These are phyloP conservation scores for Chrysosporium keratinophilum DNA, from an alignment of 2,329 filamentous ascomycete genomes.

Conservation along the genomic window DNA sequence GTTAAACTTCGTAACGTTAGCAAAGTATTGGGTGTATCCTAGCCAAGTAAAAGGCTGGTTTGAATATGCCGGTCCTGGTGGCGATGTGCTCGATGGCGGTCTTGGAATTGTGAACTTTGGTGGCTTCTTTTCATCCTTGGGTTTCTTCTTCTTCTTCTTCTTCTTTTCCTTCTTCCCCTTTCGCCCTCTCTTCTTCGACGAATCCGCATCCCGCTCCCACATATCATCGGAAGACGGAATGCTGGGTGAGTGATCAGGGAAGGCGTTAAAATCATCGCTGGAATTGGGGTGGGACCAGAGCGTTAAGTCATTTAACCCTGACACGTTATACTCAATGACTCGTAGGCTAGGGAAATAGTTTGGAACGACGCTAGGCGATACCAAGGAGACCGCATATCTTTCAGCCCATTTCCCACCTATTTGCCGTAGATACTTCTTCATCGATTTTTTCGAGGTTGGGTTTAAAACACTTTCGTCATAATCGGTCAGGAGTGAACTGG, in stretches of 20 bases:
- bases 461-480: not conserved
- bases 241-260: not conserved
- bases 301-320: slow-evolving; percentile 52
- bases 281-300: slow-evolving; percentile 23
- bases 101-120: slow-evolving; percentile 57
- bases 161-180: slow-evolving; percentile 36
- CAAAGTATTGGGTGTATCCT: slow-evolving; percentile 82
- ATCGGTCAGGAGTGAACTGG: not conserved
- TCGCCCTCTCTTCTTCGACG: slow-evolving; percentile 20
- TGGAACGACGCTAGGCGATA: slow-evolving; percentile 80
- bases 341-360: slow-evolving; percentile 84
- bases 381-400: slow-evolving; percentile 68
- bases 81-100: slow-evolving; percentile 59
- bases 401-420: slow-evolving; percentile 77
- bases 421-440: slow-evolving; percentile 49
- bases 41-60: slow-evolving; percentile 69
- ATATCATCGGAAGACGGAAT: not conserved
- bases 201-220: not conserved
- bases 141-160: slow-evolving; percentile 35
- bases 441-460: slow-evolving; percentile 39
- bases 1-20: slow-evolving; percentile 86
- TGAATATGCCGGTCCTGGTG: slow-evolving; percentile 82
- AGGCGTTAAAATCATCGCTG: not conserved
- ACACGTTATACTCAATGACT: slow-evolving; percentile 92
- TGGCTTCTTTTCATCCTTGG: slow-evolving; percentile 39